phyloP scores from a whole-genome alignment of 2,329 filamentous ascomycete genomes.

The Aspergillus chevalieri region DNA sequence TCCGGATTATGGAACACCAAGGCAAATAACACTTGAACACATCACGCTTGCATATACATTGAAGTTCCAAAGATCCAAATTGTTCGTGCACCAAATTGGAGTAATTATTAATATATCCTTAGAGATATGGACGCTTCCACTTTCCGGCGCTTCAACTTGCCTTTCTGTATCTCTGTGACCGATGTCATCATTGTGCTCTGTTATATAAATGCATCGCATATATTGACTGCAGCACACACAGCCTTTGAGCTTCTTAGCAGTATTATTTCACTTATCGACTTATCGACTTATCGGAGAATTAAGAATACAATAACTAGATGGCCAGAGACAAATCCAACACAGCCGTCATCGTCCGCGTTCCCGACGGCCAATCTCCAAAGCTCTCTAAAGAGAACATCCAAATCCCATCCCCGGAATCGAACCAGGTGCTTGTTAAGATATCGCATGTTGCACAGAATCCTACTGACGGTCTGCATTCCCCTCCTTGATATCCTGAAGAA shows the following conservation, averaged over 20 bases:
- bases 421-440: conserved; percentile 20
- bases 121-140: neutral
- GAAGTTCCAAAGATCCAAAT: too few relatives aligned
- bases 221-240: neutral
- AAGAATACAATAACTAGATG: neutral
- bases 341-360: conserved; percentile 10
- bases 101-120: too few relatives aligned
- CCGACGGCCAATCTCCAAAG: conserved; percentile 1
- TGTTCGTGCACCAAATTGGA: too few relatives aligned
- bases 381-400: conserved; percentile 8
- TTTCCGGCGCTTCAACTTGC: neutral
- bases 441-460: conserved; percentile 20
- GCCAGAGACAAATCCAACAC: neutral
- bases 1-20: too few relatives aligned
- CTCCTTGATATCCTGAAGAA: neutral
- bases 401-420: conserved; percentile 3
- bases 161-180: neutral
- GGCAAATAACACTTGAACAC: too few relatives aligned
- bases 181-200: neutral
- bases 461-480: conserved; percentile 13
- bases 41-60: too few relatives aligned
- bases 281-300: too few relatives aligned
- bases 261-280: neutral
- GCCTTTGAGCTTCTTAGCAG: neutral
- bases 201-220: neutral